Base-by-base conservation (phyloP, 495 filamentous ascomycete species). In the Penicillium nucicola region DNA sequence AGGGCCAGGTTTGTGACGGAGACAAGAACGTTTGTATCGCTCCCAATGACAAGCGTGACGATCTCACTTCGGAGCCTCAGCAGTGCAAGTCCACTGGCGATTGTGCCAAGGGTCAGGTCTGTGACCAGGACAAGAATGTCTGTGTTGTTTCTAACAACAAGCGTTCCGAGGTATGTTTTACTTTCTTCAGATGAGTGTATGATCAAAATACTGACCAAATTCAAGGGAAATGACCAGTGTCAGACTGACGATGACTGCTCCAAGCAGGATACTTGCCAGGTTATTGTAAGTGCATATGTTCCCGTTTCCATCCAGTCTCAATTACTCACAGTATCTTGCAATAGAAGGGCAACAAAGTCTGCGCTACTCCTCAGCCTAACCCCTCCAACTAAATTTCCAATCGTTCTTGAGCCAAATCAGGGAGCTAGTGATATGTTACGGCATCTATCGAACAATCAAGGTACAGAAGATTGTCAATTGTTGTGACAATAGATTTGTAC, bases 251-350 rank as follows among this genome's bases (percentile, higher is more conserved):
- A 5, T 11, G 48, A 51, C 48, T 51, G 48, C 41, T 13, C 15
- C 30, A 37, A 51, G 40, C 32, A 51, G 11, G 39, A 35, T 13
- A 51, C 41, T 17, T 51, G 48, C 48, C 48, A 51, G 34, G 7
- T 37, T 23, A 45, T 45, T 15, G 45, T 48, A 33, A 40, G 45
- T 48, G 10, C 1, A 28, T 8, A 28, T 22, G 7, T 28, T 9
- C 25, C 7, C 25, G 7, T 8, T 28, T n/a, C n/a, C n/a, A n/a
- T n/a, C n/a, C n/a, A n/a, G n/a, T n/a, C n/a, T n/a, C n/a, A n/a
- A n/a, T n/a, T n/a, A 8, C 25, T 28, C 2, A 28, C 25, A 28
- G 10, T 28, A 28, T 9, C 20, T 39, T 17, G n/a, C 18, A 25
- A 15, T 6, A 28, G 45, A 51, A 51, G 40, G 48, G 41, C 12